Evolutionary conservation across 768 basidiomycete species (phyloP).

Genomic region (Leccinellum luteum): DNA sequence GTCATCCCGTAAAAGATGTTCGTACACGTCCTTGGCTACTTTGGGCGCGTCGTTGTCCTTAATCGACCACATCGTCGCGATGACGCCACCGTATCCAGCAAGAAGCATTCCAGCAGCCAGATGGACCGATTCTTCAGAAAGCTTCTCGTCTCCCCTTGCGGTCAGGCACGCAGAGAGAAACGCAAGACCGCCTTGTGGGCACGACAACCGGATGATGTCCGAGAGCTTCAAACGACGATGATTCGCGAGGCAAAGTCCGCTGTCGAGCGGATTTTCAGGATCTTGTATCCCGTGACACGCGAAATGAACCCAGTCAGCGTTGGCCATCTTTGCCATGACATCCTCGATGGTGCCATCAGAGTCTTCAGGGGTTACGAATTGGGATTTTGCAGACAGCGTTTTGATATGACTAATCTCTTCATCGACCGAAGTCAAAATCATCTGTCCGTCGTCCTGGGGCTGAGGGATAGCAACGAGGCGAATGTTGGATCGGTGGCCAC

Average conservation of each 20-base stretch:
- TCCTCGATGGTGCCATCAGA: not conserved
- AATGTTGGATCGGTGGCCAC: not conserved
- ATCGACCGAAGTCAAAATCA: not conserved
- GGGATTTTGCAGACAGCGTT: not conserved
- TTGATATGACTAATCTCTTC: not conserved
- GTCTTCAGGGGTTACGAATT: not conserved
- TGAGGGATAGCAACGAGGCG: not conserved
- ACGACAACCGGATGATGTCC: not conserved
- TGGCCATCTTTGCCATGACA: not conserved
- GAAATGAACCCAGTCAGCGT: not conserved
- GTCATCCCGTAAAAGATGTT: too few species aligned
- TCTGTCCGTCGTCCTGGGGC: not conserved
- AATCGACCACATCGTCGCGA: too few species aligned
- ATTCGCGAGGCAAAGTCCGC: not conserved
- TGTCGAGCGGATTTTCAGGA: not conserved
- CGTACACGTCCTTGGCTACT: too few species aligned
- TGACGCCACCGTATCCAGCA: not conserved
- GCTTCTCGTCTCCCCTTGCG: not conserved
- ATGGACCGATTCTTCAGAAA: too few species aligned
- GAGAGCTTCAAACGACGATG: not conserved
- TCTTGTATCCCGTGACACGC: not conserved
- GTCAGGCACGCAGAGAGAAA: not conserved
- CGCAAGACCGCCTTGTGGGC: not conserved
- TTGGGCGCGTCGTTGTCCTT: too few species aligned
- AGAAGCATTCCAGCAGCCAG: too few species aligned